phyloP scores from a whole-genome alignment of 2,329 filamentous ascomycete genomes.

The Grosmannia penicillata region DNA sequence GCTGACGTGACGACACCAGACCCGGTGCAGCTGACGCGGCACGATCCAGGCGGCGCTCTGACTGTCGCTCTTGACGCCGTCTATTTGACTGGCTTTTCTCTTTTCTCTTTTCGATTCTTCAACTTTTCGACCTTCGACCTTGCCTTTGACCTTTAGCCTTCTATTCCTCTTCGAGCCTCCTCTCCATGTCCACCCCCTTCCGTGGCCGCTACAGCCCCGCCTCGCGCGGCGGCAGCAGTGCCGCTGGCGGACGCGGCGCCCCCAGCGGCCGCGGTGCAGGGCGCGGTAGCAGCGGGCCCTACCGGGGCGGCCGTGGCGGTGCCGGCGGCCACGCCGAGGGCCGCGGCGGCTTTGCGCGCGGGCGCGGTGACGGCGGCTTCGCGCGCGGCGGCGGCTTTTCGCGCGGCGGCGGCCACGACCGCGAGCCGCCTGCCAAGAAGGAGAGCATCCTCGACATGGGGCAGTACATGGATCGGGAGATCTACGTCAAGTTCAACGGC shows the following conservation, averaged over 20 bases:
- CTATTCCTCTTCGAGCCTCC: neutral
- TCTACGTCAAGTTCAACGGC: constrained; percentile 92
- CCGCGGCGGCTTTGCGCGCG: constrained; percentile 30
- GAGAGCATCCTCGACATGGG: constrained; percentile 92
- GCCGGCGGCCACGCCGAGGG: constrained; percentile 20
- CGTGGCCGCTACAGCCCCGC: constrained; percentile 11
- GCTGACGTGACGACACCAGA: too few relatives aligned
- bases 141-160: neutral
- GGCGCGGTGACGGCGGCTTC: constrained; percentile 17
- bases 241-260: constrained; percentile 1
- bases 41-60: too few relatives aligned
- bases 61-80: too few relatives aligned
- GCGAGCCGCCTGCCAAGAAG: constrained; percentile 77
- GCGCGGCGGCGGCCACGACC: constrained; percentile 1
- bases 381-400: constrained; percentile 4
- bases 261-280: constrained; percentile 1
- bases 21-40: too few relatives aligned
- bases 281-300: constrained; percentile 1
- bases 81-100: too few relatives aligned
- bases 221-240: constrained; percentile 8
- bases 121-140: too few relatives aligned
- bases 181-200: constrained; percentile 10
- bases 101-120: too few relatives aligned
- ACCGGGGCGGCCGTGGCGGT: constrained; percentile 2
- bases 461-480: constrained; percentile 95